Evolutionary conservation across 1,284 basidiomycete genomes (phyloP), one percentile per base, ranked within the genome.

Genomic region (Malassezia nana): DNA sequence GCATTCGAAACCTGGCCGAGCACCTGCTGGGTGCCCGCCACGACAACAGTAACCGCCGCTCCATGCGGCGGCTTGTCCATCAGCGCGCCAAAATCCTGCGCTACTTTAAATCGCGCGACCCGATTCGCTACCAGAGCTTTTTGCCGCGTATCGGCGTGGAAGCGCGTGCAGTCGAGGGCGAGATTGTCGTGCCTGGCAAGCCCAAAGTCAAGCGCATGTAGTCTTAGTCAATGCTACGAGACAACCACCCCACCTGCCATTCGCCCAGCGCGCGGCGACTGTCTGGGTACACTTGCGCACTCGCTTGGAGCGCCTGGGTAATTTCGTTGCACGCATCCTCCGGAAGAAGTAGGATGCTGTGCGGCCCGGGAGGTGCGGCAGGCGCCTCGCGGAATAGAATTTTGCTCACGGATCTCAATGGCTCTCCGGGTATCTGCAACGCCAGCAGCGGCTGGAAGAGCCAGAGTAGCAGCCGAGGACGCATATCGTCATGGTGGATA

Each of bases 161-260:
- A 64, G 79, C 82, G 22, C 79, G 80, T 60, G 83, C 84, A 22
- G 87, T 95, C 5, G 89, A 94, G 76, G 90, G 90, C 42, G 90
- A 95, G 73, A 76, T 94, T 33, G 79, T 70, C 41, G 55, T 66
- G 38, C 67, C 63, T 20, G 70, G 64, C 26, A 73, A 64, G 46
- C 68, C 68, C 9, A 69, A 63, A 55, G 39, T 59, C 28, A 48
- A 51, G 50, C 48, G 54, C 31, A 56, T 56, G 28, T 56, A 56
- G 30, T 26, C 16, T 28, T 29, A 43, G 46, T 42, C 48, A 12
- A 25, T 28, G n/a, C 46, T 46, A 41, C 54, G 54, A 13, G 49
- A 43, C 29, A 55, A 33, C 42, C 32, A 56, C 20, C 54, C 54
- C 6, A 56, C 32, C 7, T 42, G 42, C 53, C 53, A 55, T 8